phyloP scores from a whole-genome alignment of 371 early-diverging fungal genomes.

The Mortierella sp. region DNA sequence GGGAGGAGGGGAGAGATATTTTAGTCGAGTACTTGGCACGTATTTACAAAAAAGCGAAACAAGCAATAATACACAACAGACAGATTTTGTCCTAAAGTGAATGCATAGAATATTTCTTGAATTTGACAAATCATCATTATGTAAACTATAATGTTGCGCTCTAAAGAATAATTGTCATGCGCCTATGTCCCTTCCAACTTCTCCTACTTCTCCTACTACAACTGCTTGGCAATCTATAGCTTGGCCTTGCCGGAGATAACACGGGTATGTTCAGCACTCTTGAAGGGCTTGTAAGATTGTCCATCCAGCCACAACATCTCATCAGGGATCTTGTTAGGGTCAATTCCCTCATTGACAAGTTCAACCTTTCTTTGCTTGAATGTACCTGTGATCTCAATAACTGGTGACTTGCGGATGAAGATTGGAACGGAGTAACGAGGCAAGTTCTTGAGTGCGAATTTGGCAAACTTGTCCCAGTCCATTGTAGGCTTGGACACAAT shows the following conservation, averaged over 20 bases:
- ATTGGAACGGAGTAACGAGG: slow-evolving; percentile 77
- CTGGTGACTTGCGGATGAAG: slow-evolving; percentile 67
- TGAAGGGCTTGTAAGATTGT: slow-evolving; percentile 65
- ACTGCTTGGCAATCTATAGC: background rate
- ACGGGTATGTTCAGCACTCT: slow-evolving; percentile 25
- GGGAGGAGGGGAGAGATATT: background rate
- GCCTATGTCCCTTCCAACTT: background rate
- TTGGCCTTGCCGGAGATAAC: slow-evolving; percentile 52
- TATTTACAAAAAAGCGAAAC: background rate
- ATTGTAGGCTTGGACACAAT: slow-evolving; percentile 60
- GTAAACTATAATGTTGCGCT: background rate
- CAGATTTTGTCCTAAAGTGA: background rate
- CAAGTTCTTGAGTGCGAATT: slow-evolving; percentile 60
- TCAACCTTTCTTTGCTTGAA: slow-evolving; percentile 70
- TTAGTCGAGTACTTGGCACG: slow-evolving; percentile 8
- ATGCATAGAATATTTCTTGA: background rate
- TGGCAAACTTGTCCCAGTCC: slow-evolving; percentile 53
- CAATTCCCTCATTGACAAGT: slow-evolving; percentile 65
- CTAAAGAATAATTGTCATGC: slow-evolving; percentile 1
- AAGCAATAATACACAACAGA: background rate
- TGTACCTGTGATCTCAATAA: slow-evolving; percentile 68
- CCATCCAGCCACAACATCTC: slow-evolving; percentile 67
- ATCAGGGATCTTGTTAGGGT: slow-evolving; percentile 54
- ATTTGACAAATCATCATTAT: slow-evolving; percentile 6
- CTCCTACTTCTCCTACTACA: background rate